Evolutionary conservation across 306 rosid genomes (phyloP).

Genomic region (Acacia crassicarpa): DNA sequence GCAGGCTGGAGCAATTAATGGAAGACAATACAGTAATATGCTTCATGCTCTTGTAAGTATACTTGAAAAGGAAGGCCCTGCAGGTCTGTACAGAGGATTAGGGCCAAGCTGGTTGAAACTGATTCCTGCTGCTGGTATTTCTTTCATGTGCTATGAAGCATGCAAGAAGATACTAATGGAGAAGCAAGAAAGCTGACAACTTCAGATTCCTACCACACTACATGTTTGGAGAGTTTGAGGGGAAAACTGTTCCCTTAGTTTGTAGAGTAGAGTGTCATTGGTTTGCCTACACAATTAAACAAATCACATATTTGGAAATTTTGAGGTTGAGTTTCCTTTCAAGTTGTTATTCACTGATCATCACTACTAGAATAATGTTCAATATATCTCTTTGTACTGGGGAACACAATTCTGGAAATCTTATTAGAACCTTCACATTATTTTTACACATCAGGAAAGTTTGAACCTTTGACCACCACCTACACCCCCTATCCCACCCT

Average conservation of each 20-base stretch:
- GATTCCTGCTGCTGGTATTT: slow-evolving; percentile 67
- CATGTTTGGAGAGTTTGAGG: neutral
- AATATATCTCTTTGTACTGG: neutral
- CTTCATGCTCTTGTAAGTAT: slow-evolving; percentile 66
- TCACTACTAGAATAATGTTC: neutral
- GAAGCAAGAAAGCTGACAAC: slow-evolving; percentile 17
- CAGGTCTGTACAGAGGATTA: slow-evolving; percentile 57
- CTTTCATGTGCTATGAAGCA: slow-evolving; percentile 73
- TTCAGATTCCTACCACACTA: slow-evolving; percentile 5
- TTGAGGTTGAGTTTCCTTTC: neutral
- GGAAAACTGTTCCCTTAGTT: neutral
- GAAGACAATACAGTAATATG: slow-evolving; percentile 66
- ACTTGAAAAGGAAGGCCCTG: slow-evolving; percentile 58
- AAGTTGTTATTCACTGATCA: neutral
- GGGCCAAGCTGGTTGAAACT: slow-evolving; percentile 65
- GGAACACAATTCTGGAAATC: neutral
- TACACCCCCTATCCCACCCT: neutral
- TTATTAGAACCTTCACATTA: neutral
- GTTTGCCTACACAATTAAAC: neutral
- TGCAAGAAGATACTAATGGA: slow-evolving; percentile 47
- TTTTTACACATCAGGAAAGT: neutral
- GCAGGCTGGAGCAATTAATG: slow-evolving; percentile 80
- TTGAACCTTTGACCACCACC: neutral
- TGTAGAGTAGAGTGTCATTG: neutral
- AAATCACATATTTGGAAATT: neutral